Percentiles rank a stretch among this genome's conserved stretches.
phyloP scores from a whole-genome alignment of 2,329 filamentous ascomycete genomes.

The Periconia macrospinosa region DNA sequence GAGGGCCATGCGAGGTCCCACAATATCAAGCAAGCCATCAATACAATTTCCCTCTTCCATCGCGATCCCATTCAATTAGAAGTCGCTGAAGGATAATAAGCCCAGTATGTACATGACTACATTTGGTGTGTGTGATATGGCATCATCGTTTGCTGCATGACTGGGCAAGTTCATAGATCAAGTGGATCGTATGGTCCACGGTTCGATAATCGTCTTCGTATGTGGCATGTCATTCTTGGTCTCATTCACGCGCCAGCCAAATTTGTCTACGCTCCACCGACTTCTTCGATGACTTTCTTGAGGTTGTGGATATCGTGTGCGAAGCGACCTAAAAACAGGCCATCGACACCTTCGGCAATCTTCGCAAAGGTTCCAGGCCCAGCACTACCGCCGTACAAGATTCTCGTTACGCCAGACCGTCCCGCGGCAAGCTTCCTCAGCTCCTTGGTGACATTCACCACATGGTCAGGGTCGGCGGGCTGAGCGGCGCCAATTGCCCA shows the following conservation, averaged over 20 bases:
- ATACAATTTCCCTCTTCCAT: too few relatives aligned
- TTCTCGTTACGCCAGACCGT: slow-evolving; percentile 63
- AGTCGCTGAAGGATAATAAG: not conserved
- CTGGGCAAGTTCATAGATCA: too few relatives aligned
- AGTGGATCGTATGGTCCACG: too few relatives aligned
- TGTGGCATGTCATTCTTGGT: too few relatives aligned
- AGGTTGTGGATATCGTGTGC: slow-evolving; percentile 76
- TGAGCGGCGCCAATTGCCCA: slow-evolving; percentile 81
- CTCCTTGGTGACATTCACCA: slow-evolving; percentile 68
- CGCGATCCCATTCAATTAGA: not conserved
- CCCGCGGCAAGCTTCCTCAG: slow-evolving; percentile 59
- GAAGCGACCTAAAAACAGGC: slow-evolving; percentile 79
- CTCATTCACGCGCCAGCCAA: not conserved
- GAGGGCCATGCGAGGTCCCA: too few relatives aligned
- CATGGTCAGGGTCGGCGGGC: slow-evolving; percentile 72
- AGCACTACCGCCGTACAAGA: slow-evolving; percentile 82
- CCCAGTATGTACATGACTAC: not conserved
- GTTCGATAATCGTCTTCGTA: too few relatives aligned
- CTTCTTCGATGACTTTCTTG: slow-evolving; percentile 71
- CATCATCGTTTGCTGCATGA: too few relatives aligned
- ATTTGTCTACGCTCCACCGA: slow-evolving; percentile 51
- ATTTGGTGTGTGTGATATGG: not conserved
- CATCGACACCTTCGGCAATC: slow-evolving; percentile 72
- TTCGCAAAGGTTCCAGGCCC: slow-evolving; percentile 74
- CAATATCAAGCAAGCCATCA: too few relatives aligned